Evolutionary conservation across 1,284 basidiomycete species (phyloP).

Genomic region (Marasmius oreades): DNA sequence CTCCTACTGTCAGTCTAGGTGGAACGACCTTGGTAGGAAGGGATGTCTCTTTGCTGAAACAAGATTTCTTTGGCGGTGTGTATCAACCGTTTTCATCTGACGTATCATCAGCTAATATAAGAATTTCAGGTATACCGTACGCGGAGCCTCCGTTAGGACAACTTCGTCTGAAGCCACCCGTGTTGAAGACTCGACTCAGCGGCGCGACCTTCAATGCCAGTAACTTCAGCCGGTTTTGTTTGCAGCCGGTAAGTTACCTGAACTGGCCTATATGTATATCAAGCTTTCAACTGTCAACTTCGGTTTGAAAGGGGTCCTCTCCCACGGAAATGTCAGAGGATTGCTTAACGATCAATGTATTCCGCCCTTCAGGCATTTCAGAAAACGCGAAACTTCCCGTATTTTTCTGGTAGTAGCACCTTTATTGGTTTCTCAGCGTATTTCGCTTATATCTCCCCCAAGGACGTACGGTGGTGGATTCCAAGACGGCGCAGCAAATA

Average conservation of each 20-base stretch:
- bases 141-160: slow-evolving; percentile 14
- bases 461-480: slow-evolving; percentile 7
- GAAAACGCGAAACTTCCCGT: slow-evolving; percentile 17
- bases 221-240: slow-evolving; percentile 34
- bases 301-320: neutral
- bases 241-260: slow-evolving; percentile 29
- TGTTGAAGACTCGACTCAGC: slow-evolving; percentile 16
- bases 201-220: slow-evolving; percentile 32
- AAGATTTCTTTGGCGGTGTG: slow-evolving; percentile 19
- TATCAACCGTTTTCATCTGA: neutral
- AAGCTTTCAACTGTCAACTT: neutral
- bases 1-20: slow-evolving; percentile 15
- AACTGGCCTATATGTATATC: neutral
- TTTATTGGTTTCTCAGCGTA: slow-evolving; percentile 14
- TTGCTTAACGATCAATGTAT: slow-evolving; percentile 9
- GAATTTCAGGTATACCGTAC: slow-evolving; percentile 14
- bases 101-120: neutral
- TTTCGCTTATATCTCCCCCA: no score
- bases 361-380: slow-evolving; percentile 8
- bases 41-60: slow-evolving; percentile 10
- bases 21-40: slow-evolving; percentile 15
- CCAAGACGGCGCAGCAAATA: slow-evolving; percentile 1
- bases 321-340: slow-evolving; percentile 7
- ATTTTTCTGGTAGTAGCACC: slow-evolving; percentile 23
- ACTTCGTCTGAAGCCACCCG: slow-evolving; percentile 11